Evolutionary conservation across 257 asterid genomes (phyloP).

Genomic region (Parsonsia alboflavescens): DNA sequence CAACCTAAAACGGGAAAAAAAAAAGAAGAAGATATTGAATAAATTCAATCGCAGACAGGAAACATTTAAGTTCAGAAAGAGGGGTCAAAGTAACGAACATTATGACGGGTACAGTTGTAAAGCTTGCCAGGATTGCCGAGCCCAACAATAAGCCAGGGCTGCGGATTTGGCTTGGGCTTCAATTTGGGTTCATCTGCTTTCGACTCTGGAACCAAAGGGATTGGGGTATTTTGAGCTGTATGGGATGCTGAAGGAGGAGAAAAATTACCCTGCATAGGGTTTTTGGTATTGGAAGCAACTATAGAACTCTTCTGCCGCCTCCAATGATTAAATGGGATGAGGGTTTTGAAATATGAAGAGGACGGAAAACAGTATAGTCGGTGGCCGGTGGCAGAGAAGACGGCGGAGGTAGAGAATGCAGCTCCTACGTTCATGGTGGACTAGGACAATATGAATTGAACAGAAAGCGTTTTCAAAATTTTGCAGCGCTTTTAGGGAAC

Average conservation of each 20-base stretch:
- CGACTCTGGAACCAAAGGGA: conserved; percentile 21
- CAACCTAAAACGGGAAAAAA: conserved; percentile 47
- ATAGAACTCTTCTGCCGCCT: conserved; percentile 13
- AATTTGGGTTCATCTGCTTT: conserved; percentile 12
- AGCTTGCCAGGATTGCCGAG: conserved; percentile 98
- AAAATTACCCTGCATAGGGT: conserved; percentile 22
- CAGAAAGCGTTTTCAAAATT: not conserved
- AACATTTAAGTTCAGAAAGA: not conserved
- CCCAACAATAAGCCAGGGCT: conserved; percentile 95
- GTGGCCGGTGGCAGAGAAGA: conserved; percentile 28
- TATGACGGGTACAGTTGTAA: conserved; percentile 77
- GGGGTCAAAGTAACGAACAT: conserved; percentile 32
- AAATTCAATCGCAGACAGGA: not conserved
- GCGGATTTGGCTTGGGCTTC: conserved; percentile 32
- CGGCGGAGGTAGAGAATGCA: conserved; percentile 22
- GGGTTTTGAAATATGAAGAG: conserved; percentile 19
- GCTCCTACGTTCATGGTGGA: conserved; percentile 13
- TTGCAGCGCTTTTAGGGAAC: not conserved
- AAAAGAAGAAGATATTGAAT: not conserved
- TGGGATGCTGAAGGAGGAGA: conserved; percentile 28
- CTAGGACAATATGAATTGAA: not conserved
- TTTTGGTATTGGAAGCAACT: conserved; percentile 8
- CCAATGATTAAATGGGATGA: conserved; percentile 15
- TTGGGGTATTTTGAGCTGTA: conserved; percentile 12
- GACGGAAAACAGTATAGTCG: conserved; percentile 25